Evolutionary conservation across 441 rosid genomes (phyloP), one percentile per base, ranked within the genome.

Genomic region (Metrosideros polymorpha): DNA sequence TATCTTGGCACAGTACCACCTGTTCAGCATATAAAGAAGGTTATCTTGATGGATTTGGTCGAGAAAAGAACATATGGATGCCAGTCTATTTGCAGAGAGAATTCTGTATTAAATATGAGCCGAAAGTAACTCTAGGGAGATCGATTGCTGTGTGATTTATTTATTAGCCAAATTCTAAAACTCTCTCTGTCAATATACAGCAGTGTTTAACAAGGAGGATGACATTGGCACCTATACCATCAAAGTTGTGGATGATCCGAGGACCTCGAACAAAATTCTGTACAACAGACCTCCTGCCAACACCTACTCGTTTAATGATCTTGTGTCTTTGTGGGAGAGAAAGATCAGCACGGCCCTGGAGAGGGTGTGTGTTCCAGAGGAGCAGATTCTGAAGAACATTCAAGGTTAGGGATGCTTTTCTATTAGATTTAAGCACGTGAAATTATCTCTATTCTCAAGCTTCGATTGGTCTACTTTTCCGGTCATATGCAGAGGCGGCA

Each of bases 381-480:
- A 94, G 47, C 91, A 94, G 84, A n/a, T 96, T 63, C 90, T 95
- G 54, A 90, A 91, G 63, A 89, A 92, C 43, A 94, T 93, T 35
- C 85, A 85, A 91, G 97, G 98, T 94, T 15, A 9, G 90, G 71
- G 32, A 13, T 52, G 47, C 32, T 30, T 8, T 57, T 17, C 9
- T 25, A 32, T 85, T 32, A 45, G 32, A n/a, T 29, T 18, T 17
- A 30, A 63, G 25, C 10, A 19, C 12, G 0, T 32, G 76, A 63
- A 32, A 17, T 15, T 39, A 7, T 32, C 43, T 63, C 6, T 17
- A 8, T n/a, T 2, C 35, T 82, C 30, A 61, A 61, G 71, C 39
- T 61, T 43, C 10, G 47, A 4, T n/a, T 22, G 27, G 3, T 25
- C 27, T 4, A 12, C 75, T 19, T 77, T 43, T 3, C 82, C 30